phyloP scores from a whole-genome alignment of 768 basidiomycete genomes.

The Plicaturopsis crispa region DNA sequence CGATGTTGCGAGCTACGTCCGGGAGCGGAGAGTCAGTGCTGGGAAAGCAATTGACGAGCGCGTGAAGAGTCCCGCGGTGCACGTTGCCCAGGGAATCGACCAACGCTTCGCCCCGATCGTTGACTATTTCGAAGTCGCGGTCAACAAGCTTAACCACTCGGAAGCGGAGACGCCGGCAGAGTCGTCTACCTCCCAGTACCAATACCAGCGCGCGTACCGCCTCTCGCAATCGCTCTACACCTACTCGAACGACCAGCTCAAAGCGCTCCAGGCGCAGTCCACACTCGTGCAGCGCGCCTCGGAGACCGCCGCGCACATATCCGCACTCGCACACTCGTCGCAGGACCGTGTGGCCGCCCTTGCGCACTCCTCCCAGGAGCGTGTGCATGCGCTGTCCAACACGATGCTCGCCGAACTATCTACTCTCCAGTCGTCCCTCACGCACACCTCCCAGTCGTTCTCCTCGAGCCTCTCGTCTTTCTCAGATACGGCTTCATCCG shows the following conservation, averaged over 20 bases:
- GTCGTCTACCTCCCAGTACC: constrained; percentile 29
- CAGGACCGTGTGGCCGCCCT: too few relatives aligned
- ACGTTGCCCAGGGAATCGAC: constrained; percentile 42
- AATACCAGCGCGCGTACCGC: constrained; percentile 39
- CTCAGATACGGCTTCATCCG: constrained; percentile 28
- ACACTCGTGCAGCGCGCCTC: constrained; percentile 41
- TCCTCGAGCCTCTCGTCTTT: constrained; percentile 35
- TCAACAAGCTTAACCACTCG: constrained; percentile 25
- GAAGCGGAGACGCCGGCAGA: constrained; percentile 15
- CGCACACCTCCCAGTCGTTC: constrained; percentile 34
- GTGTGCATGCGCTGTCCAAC: constrained; percentile 32
- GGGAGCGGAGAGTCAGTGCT: constrained; percentile 30
- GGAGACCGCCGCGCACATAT: constrained; percentile 35
- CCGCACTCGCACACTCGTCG: constrained; percentile 32
- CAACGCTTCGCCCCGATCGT: constrained; percentile 43
- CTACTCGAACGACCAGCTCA: constrained; percentile 44
- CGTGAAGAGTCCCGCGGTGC: constrained; percentile 33
- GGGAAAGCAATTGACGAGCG: constrained; percentile 37
- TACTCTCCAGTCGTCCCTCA: constrained; percentile 34
- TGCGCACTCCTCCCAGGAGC: constrained; percentile 31
- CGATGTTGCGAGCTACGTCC: constrained; percentile 37
- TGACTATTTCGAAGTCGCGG: constrained; percentile 35
- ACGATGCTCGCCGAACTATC: constrained; percentile 38
- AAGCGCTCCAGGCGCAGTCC: constrained; percentile 38
- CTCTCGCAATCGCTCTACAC: constrained; percentile 39